Evolutionary conservation across 768 basidiomycete genomes (phyloP), one percentile per base, ranked within the genome.

Genomic region (Rossbeevera mucosa): DNA sequence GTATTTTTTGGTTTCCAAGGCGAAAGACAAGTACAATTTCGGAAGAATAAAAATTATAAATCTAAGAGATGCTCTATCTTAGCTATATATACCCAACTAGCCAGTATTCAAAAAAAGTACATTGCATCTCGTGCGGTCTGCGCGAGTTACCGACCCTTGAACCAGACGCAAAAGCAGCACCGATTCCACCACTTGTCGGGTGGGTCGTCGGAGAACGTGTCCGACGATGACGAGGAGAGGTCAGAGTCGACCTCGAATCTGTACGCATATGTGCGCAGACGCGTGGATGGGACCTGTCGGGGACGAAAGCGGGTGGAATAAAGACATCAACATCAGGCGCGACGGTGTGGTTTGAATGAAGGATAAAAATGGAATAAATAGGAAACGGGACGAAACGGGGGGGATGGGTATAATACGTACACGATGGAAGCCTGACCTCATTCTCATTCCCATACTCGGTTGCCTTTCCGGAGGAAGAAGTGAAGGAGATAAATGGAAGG

Each of bases 71-170:
- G 4, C n/a, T 36, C n/a, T 18, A 18, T 11, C 33, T 36, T 18
- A 18, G 33, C 33, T 36, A 11, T 36, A 7, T 9, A 18, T 18
- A 28, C 28, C 26, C 26, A 8, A 28, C 9, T 29, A 29, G 29
- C 29, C 29, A 29, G 29, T n/a, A n/a, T 26, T 7, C 26, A 26
- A 30, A 30, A 30, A 14, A 31, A 2, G 30, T 2, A 5, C 30
- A n/a, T 2, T 36, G 33, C 33, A 36, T 36, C 9, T 52, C 40
- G 13, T 3, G 22, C 18, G 20, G 12, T 41, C 40, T 18, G 33
- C 33, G 33, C n/a, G n/a, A n/a, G n/a, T 62, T 25, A 62, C 66
- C 66, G 60, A 14, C 62, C 57, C 50, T 51, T 66, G 56, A 66
- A 57, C 50, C 64, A 70, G 0, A 54, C 31, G 13, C 54, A 58